Base-by-base conservation (phyloP, 208 protist species). In the Angomonas desouzai region DNA sequence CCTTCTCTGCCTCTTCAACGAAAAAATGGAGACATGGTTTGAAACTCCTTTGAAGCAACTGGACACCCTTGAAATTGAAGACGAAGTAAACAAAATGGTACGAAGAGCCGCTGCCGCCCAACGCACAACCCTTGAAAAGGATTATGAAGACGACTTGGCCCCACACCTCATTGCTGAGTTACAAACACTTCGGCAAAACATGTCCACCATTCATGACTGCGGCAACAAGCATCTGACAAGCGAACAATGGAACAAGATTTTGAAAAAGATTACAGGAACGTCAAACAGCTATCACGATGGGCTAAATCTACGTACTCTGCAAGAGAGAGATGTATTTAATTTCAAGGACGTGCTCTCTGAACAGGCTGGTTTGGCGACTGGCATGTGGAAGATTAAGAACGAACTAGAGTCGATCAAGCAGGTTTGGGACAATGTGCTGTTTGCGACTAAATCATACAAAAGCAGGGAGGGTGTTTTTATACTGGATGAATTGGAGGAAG, bases 331-430 rank as follows among this genome's bases (percentile, higher is more conserved):
- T 53, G 83, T 98, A 29, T 91, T 97, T 33, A 59, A 72, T 55
- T 69, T 85, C 71, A 93, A 94, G 62, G 89, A 97, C 43, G 64
- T 80, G 18, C 76, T 98, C 6, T 48, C 83, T 0, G 95, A 97
- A 60, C 83, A 96, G 62, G 89, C 91, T 1, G 90, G 83, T 7
- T 72, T 96, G n/a, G 96, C 96, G 10, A 97, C 86, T 9, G 93
- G 91, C 30, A 91, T 98, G 74, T 94, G 91, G 81, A 92, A 88
- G 57, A 93, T 98, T 55, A 85, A 83, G 30, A 96, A 93, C 72
- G 88, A 89, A 51, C 64, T 98, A 48, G 85, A 97, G 18, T 66
- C 87, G 7, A 91, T 98, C 65, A 85, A 84, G 51, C 55, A 86
- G 51, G 67, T 85, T 2, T 98, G 96, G 94, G 79, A 96, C 55